These are phyloP conservation scores for Capronia americana DNA, from an alignment of 2,329 filamentous ascomycete genomes.

Conservation along the genomic window DNA sequence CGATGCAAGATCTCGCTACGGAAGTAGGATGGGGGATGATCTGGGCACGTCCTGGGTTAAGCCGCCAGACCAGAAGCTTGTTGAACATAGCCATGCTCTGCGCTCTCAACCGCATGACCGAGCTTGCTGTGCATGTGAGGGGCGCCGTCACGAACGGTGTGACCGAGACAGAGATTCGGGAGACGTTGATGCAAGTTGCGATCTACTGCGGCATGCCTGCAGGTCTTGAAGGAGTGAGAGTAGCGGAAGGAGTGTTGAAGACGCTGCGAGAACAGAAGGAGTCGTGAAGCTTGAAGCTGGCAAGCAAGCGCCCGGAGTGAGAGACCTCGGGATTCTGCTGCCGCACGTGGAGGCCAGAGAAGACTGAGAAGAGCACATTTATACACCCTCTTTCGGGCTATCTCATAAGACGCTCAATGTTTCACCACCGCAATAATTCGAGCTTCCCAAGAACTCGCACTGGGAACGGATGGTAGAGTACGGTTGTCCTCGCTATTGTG, in stretches of 20 bases:
- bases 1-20: conserved; percentile 68
- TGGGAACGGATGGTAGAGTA: background rate
- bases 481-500: background rate
- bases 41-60: conserved; percentile 68
- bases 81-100: conserved; percentile 71
- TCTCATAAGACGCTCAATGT: background rate
- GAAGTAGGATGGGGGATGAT: conserved; percentile 69
- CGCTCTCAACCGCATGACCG: conserved; percentile 64
- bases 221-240: conserved; percentile 50
- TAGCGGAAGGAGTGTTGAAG: conserved; percentile 40
- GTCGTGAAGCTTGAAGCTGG: conserved; percentile 2
- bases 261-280: conserved; percentile 30
- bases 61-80: conserved; percentile 65
- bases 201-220: conserved; percentile 54
- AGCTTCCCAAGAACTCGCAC: no score
- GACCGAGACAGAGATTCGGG: conserved; percentile 67
- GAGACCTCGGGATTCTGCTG: background rate
- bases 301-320: background rate
- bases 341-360: background rate
- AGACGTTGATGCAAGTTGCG: conserved; percentile 48
- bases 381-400: background rate
- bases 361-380: background rate
- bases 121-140: conserved; percentile 67
- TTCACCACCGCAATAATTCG: background rate
- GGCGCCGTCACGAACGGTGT: conserved; percentile 69